Percentiles rank a stretch among this genome's conserved stretches.
Evolutionary conservation across 1,284 basidiomycete species (phyloP).

Genomic region (Ceratobasidium sp.): DNA sequence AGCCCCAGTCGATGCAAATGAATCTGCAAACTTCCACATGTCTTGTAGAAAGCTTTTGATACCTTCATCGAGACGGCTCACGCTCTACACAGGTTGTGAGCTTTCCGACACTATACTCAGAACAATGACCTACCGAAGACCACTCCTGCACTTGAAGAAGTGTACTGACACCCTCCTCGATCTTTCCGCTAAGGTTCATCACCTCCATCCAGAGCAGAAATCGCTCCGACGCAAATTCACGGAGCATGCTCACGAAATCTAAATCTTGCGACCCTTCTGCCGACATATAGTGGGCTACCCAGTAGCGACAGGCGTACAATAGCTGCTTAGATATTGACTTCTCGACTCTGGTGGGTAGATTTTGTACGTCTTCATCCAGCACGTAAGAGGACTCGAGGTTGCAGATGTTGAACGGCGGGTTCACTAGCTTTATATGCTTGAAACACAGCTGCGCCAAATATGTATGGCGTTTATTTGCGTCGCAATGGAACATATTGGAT

Average conservation of each 20-base stretch:
- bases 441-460: background rate
- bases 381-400: no score
- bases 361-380: background rate
- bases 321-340: background rate
- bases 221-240: background rate
- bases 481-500: background rate
- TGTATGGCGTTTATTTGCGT: background rate
- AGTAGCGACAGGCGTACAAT: no score
- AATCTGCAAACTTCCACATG: background rate
- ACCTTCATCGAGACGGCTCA: background rate
- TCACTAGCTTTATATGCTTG: background rate
- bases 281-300: background rate
- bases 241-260: background rate
- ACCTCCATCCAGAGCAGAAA: conserved; percentile 14
- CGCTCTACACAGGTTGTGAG: background rate
- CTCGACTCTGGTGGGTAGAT: background rate
- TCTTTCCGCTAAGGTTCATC: background rate
- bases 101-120: background rate
- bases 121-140: background rate
- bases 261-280: background rate
- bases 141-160: background rate
- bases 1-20: background rate
- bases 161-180: background rate
- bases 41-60: no score
- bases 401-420: no score